Percentiles rank a stretch among this genome's conserved stretches.
Evolutionary conservation across 768 basidiomycete species (phyloP).

Genomic region (Leccinum variicolor): DNA sequence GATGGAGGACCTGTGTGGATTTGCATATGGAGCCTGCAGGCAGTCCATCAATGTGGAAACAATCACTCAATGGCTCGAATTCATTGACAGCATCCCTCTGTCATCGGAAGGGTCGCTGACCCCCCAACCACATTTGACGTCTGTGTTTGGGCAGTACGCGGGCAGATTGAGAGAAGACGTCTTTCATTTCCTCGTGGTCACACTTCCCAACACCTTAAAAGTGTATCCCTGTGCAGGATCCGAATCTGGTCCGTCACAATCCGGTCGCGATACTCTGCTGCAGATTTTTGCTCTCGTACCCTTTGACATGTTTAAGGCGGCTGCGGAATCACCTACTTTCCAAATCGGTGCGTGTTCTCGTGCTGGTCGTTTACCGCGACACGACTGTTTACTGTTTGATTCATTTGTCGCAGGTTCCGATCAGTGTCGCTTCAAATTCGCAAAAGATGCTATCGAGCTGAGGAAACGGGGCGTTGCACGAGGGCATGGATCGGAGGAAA

Average conservation of each 20-base stretch:
- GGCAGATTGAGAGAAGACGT: conserved; percentile 72
- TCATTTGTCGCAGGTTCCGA: conserved; percentile 55
- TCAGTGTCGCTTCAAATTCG: conserved; percentile 88
- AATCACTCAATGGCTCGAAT: conserved; percentile 74
- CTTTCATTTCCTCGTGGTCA: conserved; percentile 72
- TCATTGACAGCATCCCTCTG: conserved; percentile 57
- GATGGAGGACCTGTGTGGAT: conserved; percentile 80
- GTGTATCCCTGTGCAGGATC: conserved; percentile 41
- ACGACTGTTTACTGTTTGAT: conserved; percentile 8
- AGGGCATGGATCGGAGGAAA: conserved; percentile 74
- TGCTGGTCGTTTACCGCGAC: conserved; percentile 5
- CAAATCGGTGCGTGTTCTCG: conserved; percentile 58
- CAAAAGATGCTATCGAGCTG: conserved; percentile 83
- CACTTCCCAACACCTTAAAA: conserved; percentile 65
- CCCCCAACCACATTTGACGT: conserved; percentile 47
- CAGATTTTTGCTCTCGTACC: conserved; percentile 77
- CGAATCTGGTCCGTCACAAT: conserved; percentile 35
- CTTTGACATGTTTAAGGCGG: conserved; percentile 84
- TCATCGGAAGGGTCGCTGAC: conserved; percentile 42
- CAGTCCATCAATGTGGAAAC: conserved; percentile 74
- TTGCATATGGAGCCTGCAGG: conserved; percentile 75
- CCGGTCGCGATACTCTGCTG: conserved; percentile 65
- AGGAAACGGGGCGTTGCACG: conserved; percentile 76
- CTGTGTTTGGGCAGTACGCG: conserved; percentile 77
- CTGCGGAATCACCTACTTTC: conserved; percentile 75